A percentile compares a stretch with the other conserved stretches of the same genome.
phyloP scores from a whole-genome alignment of 2,329 filamentous ascomycete species.

The Orbilia blumenaviensis region DNA sequence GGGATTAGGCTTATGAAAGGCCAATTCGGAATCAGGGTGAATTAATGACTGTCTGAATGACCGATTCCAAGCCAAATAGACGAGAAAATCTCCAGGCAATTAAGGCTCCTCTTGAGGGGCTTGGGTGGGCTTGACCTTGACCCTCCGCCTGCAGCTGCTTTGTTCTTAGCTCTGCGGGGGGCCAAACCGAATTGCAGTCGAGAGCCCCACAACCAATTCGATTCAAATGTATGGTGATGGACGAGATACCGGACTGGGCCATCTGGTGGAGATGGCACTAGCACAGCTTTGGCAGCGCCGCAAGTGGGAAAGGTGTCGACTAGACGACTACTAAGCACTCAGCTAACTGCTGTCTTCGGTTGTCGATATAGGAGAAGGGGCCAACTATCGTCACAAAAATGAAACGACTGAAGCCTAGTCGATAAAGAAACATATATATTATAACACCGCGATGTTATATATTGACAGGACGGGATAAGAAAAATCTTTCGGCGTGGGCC shows the following conservation, averaged over 20 bases:
- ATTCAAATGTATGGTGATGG: not conserved
- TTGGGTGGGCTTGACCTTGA: constrained; percentile 20
- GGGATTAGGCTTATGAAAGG: constrained; percentile 5
- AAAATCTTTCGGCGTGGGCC: constrained; percentile 6
- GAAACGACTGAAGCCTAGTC: constrained; percentile 24
- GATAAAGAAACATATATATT: not conserved
- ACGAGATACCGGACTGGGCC: not conserved
- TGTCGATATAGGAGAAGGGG: not conserved
- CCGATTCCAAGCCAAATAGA: constrained; percentile 21
- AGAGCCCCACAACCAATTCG: constrained; percentile 13
- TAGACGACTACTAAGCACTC: not conserved
- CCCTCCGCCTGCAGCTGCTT: constrained; percentile 19
- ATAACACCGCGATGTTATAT: constrained; percentile 26
- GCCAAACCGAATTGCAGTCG: constrained; percentile 1
- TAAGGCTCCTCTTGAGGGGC: constrained; percentile 11
- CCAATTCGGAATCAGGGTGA: constrained; percentile 10
- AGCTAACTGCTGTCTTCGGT: not conserved
- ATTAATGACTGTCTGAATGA: not conserved
- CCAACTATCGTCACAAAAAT: not conserved
- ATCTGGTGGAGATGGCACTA: constrained; percentile 34
- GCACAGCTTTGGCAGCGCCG: constrained; percentile 38
- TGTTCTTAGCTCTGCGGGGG: constrained; percentile 17
- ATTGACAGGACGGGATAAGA: constrained; percentile 25
- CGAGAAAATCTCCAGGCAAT: constrained; percentile 20
- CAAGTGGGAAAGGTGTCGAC: constrained; percentile 40